Conservation (phyloP, 179 eudicot genomes). For the Patellifolia procumbens region DNA sequence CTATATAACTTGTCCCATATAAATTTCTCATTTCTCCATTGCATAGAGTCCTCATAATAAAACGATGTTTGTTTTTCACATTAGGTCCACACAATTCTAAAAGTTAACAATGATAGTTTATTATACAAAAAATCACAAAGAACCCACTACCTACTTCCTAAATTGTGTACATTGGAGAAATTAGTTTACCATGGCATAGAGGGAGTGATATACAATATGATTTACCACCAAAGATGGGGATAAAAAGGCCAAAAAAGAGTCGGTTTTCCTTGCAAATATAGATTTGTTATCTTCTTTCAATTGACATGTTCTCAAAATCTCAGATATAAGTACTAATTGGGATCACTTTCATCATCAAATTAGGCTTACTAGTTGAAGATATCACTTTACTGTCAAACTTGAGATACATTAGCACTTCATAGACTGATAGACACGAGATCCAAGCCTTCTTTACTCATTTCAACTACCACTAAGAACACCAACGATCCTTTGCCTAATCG, state of each 20-base stretch:
- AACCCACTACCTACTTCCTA: no score
- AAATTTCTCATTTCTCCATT: no score
- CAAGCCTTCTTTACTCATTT: background rate
- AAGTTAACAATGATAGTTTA: no score
- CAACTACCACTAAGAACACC: background rate
- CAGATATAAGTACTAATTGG: background rate
- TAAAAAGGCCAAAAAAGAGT: background rate
- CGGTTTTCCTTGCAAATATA: background rate
- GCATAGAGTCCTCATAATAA: no score
- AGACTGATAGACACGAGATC: background rate
- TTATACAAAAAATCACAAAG: no score
- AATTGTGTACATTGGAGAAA: no score
- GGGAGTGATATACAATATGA: no score
- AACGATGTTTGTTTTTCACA: no score
- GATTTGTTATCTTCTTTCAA: background rate
- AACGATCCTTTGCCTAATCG: background rate
- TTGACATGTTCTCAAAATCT: background rate
- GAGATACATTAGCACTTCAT: background rate
- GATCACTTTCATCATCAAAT: background rate
- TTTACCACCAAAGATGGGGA: no score
- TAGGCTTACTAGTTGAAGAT: background rate
- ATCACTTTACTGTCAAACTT: background rate
- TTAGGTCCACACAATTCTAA: no score
- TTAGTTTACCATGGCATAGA: no score
- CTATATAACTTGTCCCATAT: no score